phyloP scores from a whole-genome alignment of 2,329 filamentous ascomycete species.

The Fragosphaeria purpurea region DNA sequence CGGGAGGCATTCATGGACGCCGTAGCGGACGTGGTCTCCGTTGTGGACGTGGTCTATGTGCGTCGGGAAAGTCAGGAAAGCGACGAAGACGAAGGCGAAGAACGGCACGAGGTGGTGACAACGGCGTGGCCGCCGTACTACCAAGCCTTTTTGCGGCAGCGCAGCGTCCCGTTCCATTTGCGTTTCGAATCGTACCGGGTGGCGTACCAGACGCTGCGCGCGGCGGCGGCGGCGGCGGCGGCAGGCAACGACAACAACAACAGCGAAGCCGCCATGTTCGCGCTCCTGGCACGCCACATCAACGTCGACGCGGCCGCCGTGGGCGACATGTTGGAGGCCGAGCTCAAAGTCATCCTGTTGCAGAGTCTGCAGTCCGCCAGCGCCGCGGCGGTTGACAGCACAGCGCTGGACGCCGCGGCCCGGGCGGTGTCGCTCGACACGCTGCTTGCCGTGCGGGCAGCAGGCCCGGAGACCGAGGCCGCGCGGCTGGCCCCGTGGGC shows the following conservation, averaged over 20 bases:
- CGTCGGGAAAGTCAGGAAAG: too few species aligned
- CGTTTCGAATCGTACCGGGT: conserved; percentile 5
- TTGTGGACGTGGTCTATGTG: too few species aligned
- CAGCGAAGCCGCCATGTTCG: not conserved
- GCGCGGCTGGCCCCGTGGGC: not conserved
- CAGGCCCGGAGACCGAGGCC: not conserved
- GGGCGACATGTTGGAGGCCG: conserved; percentile 3
- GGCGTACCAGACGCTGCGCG: not conserved
- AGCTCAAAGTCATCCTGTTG: conserved; percentile 6
- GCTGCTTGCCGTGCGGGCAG: not conserved
- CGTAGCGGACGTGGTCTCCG: too few species aligned
- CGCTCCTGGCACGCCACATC: conserved; percentile 7
- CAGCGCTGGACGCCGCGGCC: not conserved
- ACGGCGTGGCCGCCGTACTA: not conserved
- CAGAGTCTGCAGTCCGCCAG: not conserved
- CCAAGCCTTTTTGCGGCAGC: conserved; percentile 6
- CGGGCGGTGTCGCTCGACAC: conserved; percentile 3
- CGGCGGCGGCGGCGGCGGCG: not conserved
- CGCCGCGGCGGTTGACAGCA: not conserved
- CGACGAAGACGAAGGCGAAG: too few species aligned
- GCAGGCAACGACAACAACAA: not conserved
- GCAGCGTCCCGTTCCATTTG: conserved; percentile 5
- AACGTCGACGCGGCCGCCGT: conserved; percentile 8
- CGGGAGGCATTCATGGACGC: conserved; percentile 9
- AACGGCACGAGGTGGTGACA: too few species aligned